A percentile compares a stretch with the other conserved stretches of the same genome.
These are phyloP conservation scores for Tagetes erecta DNA, from an alignment of 129 eudicot species.

Conservation along the genomic window DNA sequence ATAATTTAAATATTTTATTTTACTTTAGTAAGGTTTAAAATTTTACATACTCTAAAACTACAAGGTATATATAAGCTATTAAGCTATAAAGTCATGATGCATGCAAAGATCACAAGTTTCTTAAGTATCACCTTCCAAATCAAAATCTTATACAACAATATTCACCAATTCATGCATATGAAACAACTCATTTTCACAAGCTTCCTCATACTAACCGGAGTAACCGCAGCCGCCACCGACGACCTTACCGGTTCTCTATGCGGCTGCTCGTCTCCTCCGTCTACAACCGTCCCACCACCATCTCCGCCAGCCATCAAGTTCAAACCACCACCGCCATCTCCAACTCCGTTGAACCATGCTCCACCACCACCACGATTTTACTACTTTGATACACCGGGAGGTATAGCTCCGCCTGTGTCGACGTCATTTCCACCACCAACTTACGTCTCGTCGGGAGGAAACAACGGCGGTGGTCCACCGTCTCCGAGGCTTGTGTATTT, in stretches of 20 bases:
- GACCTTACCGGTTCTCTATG: slow-evolving; percentile 43
- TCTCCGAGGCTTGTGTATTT: slow-evolving; percentile 39
- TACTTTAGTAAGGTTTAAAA: too few species aligned
- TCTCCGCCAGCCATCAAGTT: slow-evolving; percentile 35
- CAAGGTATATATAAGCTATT: not conserved
- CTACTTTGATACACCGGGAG: slow-evolving; percentile 32
- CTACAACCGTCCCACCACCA: slow-evolving; percentile 54
- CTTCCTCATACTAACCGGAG: slow-evolving; percentile 24
- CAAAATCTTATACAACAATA: not conserved
- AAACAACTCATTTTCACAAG: slow-evolving; percentile 18
- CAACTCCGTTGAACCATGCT: slow-evolving; percentile 24
- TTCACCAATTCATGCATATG: slow-evolving; percentile 16
- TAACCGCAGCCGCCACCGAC: slow-evolving; percentile 8
- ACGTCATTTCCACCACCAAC: slow-evolving; percentile 36
- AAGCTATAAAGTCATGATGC: not conserved
- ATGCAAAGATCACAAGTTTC: not conserved
- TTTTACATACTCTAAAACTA: not conserved
- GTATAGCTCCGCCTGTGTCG: slow-evolving; percentile 20
- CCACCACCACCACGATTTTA: slow-evolving; percentile 49
- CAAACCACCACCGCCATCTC: slow-evolving; percentile 31
- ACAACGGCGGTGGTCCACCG: slow-evolving; percentile 29
- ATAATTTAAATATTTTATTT: too few species aligned
- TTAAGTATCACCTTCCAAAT: too few species aligned
- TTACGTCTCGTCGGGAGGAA: slow-evolving; percentile 26
- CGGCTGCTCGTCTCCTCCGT: slow-evolving; percentile 58